Evolutionary conservation across 2,329 filamentous ascomycete genomes (phyloP).

Genomic region (Teratosphaeria epicoccoides): DNA sequence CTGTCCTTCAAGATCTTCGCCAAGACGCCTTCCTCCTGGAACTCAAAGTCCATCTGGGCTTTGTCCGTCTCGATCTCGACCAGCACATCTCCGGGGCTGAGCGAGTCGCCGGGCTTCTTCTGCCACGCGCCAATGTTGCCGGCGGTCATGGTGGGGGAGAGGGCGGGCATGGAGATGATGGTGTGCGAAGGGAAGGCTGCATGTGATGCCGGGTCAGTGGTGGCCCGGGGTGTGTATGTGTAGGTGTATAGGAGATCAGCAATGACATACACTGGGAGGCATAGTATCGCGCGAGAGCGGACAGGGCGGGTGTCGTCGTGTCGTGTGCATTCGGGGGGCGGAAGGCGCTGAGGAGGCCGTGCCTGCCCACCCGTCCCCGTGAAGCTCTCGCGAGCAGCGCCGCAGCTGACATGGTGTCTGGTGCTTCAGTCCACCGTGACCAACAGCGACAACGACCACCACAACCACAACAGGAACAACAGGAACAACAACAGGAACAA

Average conservation of each 20-base stretch:
- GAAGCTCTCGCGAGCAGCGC: constrained; percentile 36
- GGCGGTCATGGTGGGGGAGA: constrained; percentile 94
- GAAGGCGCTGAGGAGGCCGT: constrained; percentile 21
- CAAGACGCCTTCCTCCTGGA: constrained; percentile 93
- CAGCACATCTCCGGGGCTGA: constrained; percentile 85
- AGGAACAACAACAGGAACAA: too few relatives aligned
- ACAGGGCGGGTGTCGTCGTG: constrained; percentile 40
- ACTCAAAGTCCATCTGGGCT: constrained; percentile 99
- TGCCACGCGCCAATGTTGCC: constrained; percentile 97
- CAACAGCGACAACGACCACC: too few relatives aligned
- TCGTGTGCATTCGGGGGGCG: constrained; percentile 27
- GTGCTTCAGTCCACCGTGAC: neutral
- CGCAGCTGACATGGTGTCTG: constrained; percentile 44
- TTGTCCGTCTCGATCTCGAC: constrained; percentile 87
- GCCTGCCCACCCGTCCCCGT: constrained; percentile 30
- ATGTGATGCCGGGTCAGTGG: constrained; percentile 5
- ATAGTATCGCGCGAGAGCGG: constrained; percentile 55
- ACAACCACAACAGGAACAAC: too few relatives aligned
- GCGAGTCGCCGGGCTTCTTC: constrained; percentile 84
- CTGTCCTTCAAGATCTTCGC: constrained; percentile 89
- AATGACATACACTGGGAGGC: constrained; percentile 58
- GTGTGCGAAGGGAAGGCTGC: constrained; percentile 91
- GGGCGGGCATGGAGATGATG: constrained; percentile 92
- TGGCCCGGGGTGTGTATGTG: neutral
- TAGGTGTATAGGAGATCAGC: too few relatives aligned